Percentiles rank a stretch among this genome's conserved stretches.
Conservation (phyloP, 2,329 filamentous ascomycete species). For the Ophiocordyceps polyrhachis-furcata region DNA sequence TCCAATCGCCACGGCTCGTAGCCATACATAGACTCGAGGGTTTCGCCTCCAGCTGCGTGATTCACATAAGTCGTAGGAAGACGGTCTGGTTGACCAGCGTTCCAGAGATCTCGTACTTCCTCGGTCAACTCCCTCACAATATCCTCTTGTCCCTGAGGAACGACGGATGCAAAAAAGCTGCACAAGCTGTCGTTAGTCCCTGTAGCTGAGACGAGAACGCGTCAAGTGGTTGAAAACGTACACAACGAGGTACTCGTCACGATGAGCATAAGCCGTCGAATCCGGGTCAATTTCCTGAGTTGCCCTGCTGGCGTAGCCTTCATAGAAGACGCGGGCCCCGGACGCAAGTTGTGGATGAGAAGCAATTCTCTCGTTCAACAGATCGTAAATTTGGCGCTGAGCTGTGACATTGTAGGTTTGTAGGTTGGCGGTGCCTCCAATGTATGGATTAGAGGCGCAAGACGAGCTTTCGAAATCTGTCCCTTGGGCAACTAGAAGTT, state of each 20-base stretch:
- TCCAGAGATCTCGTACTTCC: conserved; percentile 3
- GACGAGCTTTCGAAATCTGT: conserved; percentile 1
- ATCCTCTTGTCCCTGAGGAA: conserved; percentile 4
- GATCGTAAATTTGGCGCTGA: conserved; percentile 7
- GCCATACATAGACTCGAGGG: conserved; percentile 7
- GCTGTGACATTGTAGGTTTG: conserved; percentile 8
- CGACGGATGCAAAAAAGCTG: neutral
- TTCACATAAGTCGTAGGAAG: conserved; percentile 7
- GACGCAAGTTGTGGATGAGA: conserved; percentile 2
- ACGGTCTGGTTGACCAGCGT: conserved; percentile 5
- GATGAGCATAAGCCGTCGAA: conserved; percentile 6
- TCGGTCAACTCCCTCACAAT: neutral
- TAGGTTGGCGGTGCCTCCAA: conserved; percentile 3
- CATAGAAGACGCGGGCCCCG: conserved; percentile 5
- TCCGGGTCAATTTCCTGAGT: conserved; percentile 1
- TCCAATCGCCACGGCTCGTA: conserved; percentile 1
- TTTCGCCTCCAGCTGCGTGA: conserved; percentile 8
- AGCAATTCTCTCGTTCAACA: conserved; percentile 2
- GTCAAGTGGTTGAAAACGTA: neutral
- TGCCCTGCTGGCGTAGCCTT: conserved; percentile 9
- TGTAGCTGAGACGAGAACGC: neutral
- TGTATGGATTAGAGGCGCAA: neutral
- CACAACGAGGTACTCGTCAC: conserved; percentile 3
- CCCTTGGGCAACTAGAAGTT: conserved; percentile 1
- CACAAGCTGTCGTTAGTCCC: neutral